A percentile compares a stretch with the other conserved stretches of the same genome.
phyloP scores from a whole-genome alignment of 2,329 filamentous ascomycete species.

The Fusarium luffae region DNA sequence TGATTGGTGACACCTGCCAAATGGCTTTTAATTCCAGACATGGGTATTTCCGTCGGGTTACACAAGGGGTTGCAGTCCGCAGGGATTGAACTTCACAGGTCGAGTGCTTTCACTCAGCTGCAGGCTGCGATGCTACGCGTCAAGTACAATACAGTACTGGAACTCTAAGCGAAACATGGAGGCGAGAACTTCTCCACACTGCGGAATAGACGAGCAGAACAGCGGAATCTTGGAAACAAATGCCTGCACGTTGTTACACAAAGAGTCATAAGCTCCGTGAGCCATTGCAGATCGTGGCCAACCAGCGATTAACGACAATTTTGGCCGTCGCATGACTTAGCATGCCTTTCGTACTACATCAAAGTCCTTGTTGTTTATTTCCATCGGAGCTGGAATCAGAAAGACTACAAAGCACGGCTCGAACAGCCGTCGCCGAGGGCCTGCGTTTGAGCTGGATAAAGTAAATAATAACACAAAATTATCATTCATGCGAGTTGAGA shows the following conservation, averaged over 20 bases:
- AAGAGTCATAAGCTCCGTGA: background rate
- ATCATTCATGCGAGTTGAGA: background rate
- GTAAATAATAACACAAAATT: background rate
- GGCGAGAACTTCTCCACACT: background rate
- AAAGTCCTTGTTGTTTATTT: background rate
- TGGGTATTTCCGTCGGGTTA: background rate
- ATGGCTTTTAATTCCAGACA: background rate
- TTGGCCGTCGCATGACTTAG: background rate
- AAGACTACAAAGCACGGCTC: background rate
- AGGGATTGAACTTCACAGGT: background rate
- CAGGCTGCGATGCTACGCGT: background rate
- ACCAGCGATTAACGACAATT: fast-evolving
- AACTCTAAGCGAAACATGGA: background rate
- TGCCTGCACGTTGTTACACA: background rate
- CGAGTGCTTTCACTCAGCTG: background rate
- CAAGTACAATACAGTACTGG: background rate
- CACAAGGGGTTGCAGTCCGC: background rate
- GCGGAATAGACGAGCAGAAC: background rate
- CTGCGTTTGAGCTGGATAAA: too few species aligned
- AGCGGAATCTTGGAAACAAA: background rate
- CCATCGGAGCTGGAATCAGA: fast-evolving
- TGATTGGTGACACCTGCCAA: background rate
- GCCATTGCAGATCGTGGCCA: background rate
- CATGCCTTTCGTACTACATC: background rate
- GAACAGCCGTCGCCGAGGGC: background rate